Evolutionary conservation across 164 flowering plant species (phyloP), one percentile per base, ranked within the genome.

Genomic region (Magnolia kwangsiensis): DNA sequence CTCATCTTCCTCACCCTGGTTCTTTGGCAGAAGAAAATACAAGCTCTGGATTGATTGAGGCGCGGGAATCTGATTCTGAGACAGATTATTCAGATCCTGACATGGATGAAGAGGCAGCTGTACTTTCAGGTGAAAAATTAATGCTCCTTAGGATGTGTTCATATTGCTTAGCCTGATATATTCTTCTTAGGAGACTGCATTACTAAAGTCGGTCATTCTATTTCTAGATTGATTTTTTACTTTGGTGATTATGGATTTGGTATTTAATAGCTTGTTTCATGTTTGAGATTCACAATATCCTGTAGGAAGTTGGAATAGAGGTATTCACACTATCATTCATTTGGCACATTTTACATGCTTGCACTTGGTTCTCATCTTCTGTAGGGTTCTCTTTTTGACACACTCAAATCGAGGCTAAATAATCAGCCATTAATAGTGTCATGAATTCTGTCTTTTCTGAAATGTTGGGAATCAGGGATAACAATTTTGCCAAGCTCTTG

Each of bases 1-100:
- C 72, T 67, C 67, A 16, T 81, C 65, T 77, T 29, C 10, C 13
- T 50, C 78, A 67, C 74, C 80, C 78, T 71, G 81, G 72, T 81
- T 75, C 86, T 23, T 77, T 81, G 70, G 70, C 72, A 29, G 90
- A 87, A 81, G 90, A 84, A 63, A 76, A 75, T 74, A 69, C 74
- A 58, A 72, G 83, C 75, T 84, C 86, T 73, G 92, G 85, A 63
- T 84, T 84, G 76, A 83, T 83, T 24, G 89, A 88, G 74, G 90
- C 83, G 71, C 82, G 76, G 71, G 90, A 85, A 78, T 89, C 97
- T 63, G 97, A 87, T 83, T 87, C 93, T 69, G 89, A 80, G 78
- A 84, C 87, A 73, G 93, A 89, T 78, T 87, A 78, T 68, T 75
- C 84, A 69, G 82, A 89, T 64, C 84, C 84, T 37, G 93, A 89